Evolutionary conservation across 129 eudicot species (phyloP).

Genomic region (Helichrysum umbraculigerum): DNA sequence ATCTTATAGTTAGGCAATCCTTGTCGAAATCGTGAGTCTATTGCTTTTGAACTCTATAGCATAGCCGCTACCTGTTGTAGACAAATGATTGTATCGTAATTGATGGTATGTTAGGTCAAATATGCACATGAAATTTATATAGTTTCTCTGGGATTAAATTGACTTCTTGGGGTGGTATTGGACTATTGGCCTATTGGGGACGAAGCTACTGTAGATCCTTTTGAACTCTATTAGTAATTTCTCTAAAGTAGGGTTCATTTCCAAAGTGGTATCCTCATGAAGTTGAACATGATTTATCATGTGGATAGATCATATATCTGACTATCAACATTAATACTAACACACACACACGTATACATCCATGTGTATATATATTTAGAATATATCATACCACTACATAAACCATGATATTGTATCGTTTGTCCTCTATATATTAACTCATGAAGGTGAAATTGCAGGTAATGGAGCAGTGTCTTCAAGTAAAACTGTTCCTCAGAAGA

Average conservation of each 20-base stretch:
- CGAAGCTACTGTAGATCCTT: too few species aligned
- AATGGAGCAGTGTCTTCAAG: conserved; percentile 46
- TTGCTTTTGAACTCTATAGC: neutral
- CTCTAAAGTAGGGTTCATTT: neutral
- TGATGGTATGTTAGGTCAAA: neutral
- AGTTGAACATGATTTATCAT: neutral
- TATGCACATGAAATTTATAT: neutral
- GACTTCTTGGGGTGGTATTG: too few species aligned
- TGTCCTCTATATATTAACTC: conserved; percentile 9
- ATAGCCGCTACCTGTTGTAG: neutral
- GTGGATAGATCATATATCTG: neutral
- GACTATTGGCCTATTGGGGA: too few species aligned
- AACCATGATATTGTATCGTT: neutral
- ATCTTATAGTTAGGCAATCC: neutral
- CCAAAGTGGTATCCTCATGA: neutral
- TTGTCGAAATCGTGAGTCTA: neutral
- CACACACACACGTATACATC: too few species aligned
- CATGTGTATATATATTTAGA: neutral
- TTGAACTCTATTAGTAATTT: too few species aligned
- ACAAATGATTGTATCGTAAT: neutral
- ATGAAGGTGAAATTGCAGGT: conserved; percentile 45
- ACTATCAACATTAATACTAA: neutral
- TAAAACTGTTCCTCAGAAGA: conserved; percentile 44
- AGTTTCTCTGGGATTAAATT: too few species aligned
- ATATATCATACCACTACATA: neutral